phyloP scores from a whole-genome alignment of 495 filamentous ascomycete genomes.

The Penicillium bialowiezense region DNA sequence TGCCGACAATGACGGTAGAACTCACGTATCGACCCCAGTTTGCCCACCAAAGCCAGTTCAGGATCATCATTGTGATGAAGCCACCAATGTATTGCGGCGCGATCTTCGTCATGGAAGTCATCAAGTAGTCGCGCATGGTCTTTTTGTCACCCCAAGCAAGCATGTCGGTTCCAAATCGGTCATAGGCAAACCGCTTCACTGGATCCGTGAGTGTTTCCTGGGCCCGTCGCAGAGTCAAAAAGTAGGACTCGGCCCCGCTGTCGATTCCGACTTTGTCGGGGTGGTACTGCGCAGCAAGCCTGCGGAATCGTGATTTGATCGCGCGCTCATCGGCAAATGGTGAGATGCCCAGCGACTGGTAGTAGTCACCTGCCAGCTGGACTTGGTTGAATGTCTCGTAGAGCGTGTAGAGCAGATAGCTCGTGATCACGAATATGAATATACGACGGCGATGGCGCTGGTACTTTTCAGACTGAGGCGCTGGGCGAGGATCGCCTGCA shows the following conservation, averaged over 20 bases:
- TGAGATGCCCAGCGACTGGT: constrained; percentile 67
- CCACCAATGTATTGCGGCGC: constrained; percentile 65
- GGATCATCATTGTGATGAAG: constrained; percentile 58
- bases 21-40: constrained; percentile 71
- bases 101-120: constrained; percentile 54
- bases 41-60: constrained; percentile 76
- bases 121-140: constrained; percentile 72
- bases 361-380: constrained; percentile 68
- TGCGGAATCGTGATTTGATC: constrained; percentile 81
- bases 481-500: constrained; percentile 79
- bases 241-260: constrained; percentile 54
- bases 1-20: constrained; percentile 1
- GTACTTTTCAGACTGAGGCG: constrained; percentile 66
- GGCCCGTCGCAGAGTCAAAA: constrained; percentile 76
- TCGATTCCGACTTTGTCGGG: constrained; percentile 71
- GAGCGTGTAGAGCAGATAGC: constrained; percentile 89
- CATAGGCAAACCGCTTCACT: constrained; percentile 83
- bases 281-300: constrained; percentile 80
- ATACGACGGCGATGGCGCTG: constrained; percentile 73
- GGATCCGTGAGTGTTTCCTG: constrained; percentile 81
- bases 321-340: constrained; percentile 66
- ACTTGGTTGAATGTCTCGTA: constrained; percentile 88
- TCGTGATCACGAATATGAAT: constrained; percentile 73
- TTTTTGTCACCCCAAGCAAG: constrained; percentile 63
- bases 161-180: constrained; percentile 83